Percentiles rank a stretch among this genome's conserved stretches.
These are phyloP conservation scores for Tylopilus vinaceipallidus DNA, from an alignment of 768 basidiomycete genomes.

Conservation along the genomic window DNA sequence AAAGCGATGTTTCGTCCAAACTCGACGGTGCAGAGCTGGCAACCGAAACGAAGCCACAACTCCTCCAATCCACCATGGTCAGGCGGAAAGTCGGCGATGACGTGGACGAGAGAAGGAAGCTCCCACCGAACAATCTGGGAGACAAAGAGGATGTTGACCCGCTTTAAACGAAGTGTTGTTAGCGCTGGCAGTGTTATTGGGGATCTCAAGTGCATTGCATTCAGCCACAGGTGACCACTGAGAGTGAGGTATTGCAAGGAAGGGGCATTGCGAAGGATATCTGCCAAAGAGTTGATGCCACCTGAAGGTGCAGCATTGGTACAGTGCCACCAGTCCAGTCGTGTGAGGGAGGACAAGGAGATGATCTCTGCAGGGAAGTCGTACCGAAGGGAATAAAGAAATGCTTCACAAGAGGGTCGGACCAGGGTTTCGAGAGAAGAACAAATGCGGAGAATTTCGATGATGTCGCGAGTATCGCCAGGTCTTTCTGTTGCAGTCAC, in stretches of 20 bases:
- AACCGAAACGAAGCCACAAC: slow-evolving; percentile 51
- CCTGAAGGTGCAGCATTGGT: slow-evolving; percentile 55
- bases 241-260: slow-evolving; percentile 58
- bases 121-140: slow-evolving; percentile 47
- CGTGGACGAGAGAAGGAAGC: slow-evolving; percentile 49
- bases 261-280: slow-evolving; percentile 52
- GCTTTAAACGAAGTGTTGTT: slow-evolving; percentile 51
- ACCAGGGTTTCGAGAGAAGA: slow-evolving; percentile 53
- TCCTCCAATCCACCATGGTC: slow-evolving; percentile 37
- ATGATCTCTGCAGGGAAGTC: slow-evolving; percentile 51
- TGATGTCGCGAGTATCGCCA: slow-evolving; percentile 32
- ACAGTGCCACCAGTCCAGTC: slow-evolving; percentile 71
- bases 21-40: slow-evolving; percentile 52
- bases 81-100: slow-evolving; percentile 51
- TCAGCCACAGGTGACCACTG: slow-evolving; percentile 42
- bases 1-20: slow-evolving; percentile 59
- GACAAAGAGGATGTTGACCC: slow-evolving; percentile 51
- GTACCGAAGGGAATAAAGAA: slow-evolving; percentile 38
- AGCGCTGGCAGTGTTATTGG: slow-evolving; percentile 43
- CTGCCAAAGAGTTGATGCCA: slow-evolving; percentile 59
- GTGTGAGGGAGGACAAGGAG: slow-evolving; percentile 48
- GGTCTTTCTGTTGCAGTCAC: slow-evolving; percentile 43
- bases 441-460: slow-evolving; percentile 50
- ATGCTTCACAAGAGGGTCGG: slow-evolving; percentile 38
- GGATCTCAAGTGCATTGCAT: slow-evolving; percentile 15